Evolutionary conservation across 768 basidiomycete species (phyloP), one percentile per base, ranked within the genome.

Genomic region (Mycena leptocephala): DNA sequence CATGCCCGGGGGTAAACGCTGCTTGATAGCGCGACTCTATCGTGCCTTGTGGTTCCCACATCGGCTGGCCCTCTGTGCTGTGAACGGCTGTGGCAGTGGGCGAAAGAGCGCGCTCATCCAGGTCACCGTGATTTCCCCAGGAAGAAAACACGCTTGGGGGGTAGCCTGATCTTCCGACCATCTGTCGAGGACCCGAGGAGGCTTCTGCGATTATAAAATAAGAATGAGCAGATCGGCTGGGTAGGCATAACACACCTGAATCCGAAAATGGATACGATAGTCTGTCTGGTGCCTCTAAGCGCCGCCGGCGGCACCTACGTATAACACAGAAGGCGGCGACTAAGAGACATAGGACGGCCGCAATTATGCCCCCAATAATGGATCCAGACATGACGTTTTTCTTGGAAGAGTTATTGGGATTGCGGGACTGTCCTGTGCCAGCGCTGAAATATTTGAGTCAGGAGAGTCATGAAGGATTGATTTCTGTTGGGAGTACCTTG

Each of bases 41-140:
- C 0, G 75, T 70, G 39, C 77, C 71, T 14, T 74, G 70, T n/a
- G 33, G 24, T 28, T 67, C 68, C 72, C 62, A 69, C n/a, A n/a
- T n/a, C n/a, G 35, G 55, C 4, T 56, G 33, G 35, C 39, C 66
- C 8, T 72, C 71, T 14, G 65, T n/a, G 35, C 33, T 62, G 48
- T 4, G 55, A 6, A 22, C 10, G 14, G 35, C 24, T n/a, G n/a
- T n/a, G n/a, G n/a, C n/a, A n/a, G n/a, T n/a, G 4, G 70, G 75
- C 1, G 75, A 63, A n/a, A 71, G 37, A 20, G 59, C 59, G 22
- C 64, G 63, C 48, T 76, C 75, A 22, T 65, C 69, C 1, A 78
- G 74, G 37, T 75, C 77, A 3, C 77, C 77, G 35, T 70, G 74
- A 39, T 78, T 78, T 32, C 77, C 77, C 77, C 77, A 78, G 8